Evolutionary conservation across 1,284 basidiomycete genomes (phyloP).

Genomic region (Peniophora sp.): DNA sequence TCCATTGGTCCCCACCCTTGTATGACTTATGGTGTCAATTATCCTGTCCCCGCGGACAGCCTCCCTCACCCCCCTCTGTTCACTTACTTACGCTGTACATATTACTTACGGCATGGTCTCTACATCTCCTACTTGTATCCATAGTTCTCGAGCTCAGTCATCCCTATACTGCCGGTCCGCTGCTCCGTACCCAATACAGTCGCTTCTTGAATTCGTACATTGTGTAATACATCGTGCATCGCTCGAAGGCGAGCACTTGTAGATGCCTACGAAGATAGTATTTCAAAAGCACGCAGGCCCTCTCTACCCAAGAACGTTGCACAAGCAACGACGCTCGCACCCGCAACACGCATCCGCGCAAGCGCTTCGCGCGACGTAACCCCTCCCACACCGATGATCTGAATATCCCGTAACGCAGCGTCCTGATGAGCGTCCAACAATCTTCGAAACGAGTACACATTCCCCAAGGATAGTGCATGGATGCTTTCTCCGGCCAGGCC

Average conservation of each 20-base stretch:
- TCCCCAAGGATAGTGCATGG: slow-evolving; percentile 68
- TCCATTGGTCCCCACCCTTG: too few species aligned
- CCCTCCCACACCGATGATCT: slow-evolving; percentile 71
- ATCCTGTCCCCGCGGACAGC: not conserved
- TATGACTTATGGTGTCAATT: too few species aligned
- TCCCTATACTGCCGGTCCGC: too few species aligned
- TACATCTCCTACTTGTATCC: too few species aligned
- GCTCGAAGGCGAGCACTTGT: too few species aligned
- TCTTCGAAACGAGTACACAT: slow-evolving; percentile 52
- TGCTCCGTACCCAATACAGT: too few species aligned
- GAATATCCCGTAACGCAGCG: slow-evolving; percentile 37
- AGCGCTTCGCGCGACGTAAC: slow-evolving; percentile 54
- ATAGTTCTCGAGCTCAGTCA: too few species aligned
- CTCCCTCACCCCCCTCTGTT: slow-evolving; percentile 3
- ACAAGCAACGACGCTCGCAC: slow-evolving; percentile 64
- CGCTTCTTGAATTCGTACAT: too few species aligned
- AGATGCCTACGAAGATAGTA: slow-evolving; percentile 20
- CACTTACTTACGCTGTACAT: too few species aligned
- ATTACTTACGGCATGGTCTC: too few species aligned
- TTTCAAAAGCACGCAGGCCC: slow-evolving; percentile 59
- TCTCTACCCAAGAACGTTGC: slow-evolving; percentile 66
- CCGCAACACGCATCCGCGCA: slow-evolving; percentile 59
- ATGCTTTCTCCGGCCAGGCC: slow-evolving; percentile 72
- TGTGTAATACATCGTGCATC: too few species aligned
- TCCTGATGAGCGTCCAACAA: slow-evolving; percentile 37